Percentiles rank a stretch among this genome's conserved stretches.
phyloP scores from a whole-genome alignment of 1,139 yeast genomes.

The Scheffersomyces stambukii region DNA sequence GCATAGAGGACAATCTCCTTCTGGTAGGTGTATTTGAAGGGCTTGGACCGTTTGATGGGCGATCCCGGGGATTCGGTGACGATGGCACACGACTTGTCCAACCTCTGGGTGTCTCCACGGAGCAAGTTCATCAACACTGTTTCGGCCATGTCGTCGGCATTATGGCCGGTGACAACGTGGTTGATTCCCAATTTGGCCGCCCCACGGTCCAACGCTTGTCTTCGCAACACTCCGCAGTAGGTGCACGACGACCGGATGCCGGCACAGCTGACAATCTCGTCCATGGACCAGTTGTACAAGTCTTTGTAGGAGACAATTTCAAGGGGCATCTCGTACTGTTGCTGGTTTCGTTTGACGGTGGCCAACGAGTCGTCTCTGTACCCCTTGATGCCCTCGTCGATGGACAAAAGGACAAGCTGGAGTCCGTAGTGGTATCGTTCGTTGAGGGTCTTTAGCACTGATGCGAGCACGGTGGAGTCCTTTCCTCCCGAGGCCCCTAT shows the following conservation, averaged over 20 bases:
- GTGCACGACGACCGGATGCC: conserved; percentile 95
- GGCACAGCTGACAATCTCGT: conserved; percentile 91
- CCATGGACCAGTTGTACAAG: conserved; percentile 96
- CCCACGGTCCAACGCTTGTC: conserved; percentile 96
- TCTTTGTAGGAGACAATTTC: conserved; percentile 89
- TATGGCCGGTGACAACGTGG: conserved; percentile 97
- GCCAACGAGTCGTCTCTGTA: conserved; percentile 96
- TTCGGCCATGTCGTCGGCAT: conserved; percentile 99
- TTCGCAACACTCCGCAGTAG: conserved; percentile 93
- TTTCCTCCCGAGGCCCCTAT: conserved; percentile 99
- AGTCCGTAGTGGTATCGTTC: conserved; percentile 87
- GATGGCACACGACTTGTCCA: conserved; percentile 87
- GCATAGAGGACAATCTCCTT: conserved; percentile 97
- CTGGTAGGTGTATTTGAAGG: conserved; percentile 92
- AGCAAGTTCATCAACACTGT: conserved; percentile 92
- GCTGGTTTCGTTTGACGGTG: conserved; percentile 89
- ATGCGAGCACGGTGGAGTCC: conserved; percentile 93
- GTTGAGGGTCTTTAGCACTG: conserved; percentile 79
- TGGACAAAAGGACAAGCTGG: conserved; percentile 72
- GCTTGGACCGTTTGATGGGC: conserved; percentile 87
- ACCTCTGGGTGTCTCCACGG: conserved; percentile 92
- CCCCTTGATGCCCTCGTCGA: conserved; percentile 97
- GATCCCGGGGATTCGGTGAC: conserved; percentile 78
- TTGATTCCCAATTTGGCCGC: conserved; percentile 82
- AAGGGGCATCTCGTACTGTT: conserved; percentile 82